phyloP scores from a whole-genome alignment of 768 basidiomycete genomes.

The Asterophora parasitica region DNA sequence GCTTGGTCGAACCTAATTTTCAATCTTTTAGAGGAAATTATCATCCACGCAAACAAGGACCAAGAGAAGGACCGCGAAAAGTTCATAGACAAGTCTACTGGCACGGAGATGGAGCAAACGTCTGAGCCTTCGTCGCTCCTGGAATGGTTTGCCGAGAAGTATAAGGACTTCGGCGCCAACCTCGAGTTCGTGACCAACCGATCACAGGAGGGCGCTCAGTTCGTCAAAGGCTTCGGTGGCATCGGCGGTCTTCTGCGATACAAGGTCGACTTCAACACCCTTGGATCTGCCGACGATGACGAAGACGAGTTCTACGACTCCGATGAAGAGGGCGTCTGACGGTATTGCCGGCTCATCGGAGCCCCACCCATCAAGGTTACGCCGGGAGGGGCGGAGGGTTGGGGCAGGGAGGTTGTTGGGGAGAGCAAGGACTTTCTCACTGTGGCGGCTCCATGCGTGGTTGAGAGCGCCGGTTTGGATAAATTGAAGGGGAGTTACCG shows the following conservation, averaged over 20 bases:
- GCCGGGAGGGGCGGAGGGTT: conserved; percentile 60
- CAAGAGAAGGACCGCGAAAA: conserved; percentile 92
- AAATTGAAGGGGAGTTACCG: conserved; percentile 1
- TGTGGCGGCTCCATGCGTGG: not conserved
- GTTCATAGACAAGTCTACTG: conserved; percentile 93
- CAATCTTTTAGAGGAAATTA: conserved; percentile 61
- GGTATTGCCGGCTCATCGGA: conserved; percentile 81
- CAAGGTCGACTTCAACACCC: conserved; percentile 93
- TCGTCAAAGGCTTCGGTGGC: conserved; percentile 97
- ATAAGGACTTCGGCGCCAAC: conserved; percentile 94
- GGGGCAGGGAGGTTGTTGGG: conserved; percentile 19
- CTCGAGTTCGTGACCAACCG: conserved; percentile 96
- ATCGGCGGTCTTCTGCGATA: conserved; percentile 94
- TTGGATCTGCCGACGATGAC: conserved; percentile 71
- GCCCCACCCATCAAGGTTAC: conserved; percentile 63
- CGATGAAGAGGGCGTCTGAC: conserved; percentile 78
- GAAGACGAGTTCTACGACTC: conserved; percentile 85
- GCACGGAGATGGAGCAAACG: conserved; percentile 90
- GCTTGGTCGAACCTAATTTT: not conserved
- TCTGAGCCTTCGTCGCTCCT: conserved; percentile 81
- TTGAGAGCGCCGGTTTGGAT: not conserved
- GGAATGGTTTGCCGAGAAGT: conserved; percentile 99
- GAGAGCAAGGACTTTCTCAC: not conserved
- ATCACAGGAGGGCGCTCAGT: conserved; percentile 96
- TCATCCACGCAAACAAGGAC: conserved; percentile 74